phyloP scores from a whole-genome alignment of 2,329 filamentous ascomycete genomes.

The Leptoxyphium fumago region DNA sequence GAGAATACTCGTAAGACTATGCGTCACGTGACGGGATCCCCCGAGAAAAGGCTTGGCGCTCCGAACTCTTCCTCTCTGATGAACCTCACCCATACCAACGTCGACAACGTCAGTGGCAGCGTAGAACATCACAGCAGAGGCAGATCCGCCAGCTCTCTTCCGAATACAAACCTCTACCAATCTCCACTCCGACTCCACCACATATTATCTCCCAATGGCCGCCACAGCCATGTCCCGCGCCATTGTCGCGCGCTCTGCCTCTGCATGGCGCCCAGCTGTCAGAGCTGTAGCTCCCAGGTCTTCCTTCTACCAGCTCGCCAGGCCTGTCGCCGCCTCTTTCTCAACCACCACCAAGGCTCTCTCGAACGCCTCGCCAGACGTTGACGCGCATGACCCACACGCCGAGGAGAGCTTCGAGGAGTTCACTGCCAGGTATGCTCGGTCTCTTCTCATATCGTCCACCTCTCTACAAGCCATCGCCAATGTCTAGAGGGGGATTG shows the following conservation, averaged over 20 bases:
- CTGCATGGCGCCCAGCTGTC: slow-evolving; percentile 10
- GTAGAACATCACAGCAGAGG: no score
- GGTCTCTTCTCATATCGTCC: slow-evolving; percentile 5
- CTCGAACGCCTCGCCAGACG: slow-evolving; percentile 10
- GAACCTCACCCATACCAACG: background rate
- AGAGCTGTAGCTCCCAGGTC: slow-evolving; percentile 9
- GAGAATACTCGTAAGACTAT: no score
- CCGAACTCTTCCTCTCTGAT: background rate
- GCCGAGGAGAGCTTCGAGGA: slow-evolving; percentile 97
- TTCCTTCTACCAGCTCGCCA: slow-evolving; percentile 14
- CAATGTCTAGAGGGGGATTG: slow-evolving; percentile 4
- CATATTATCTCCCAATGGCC: slow-evolving; percentile 4
- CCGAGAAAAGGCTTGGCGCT: background rate
- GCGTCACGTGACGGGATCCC: background rate
- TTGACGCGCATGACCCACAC: slow-evolving; percentile 40
- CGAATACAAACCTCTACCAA: background rate
- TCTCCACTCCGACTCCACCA: slow-evolving; percentile 7
- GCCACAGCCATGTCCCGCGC: slow-evolving; percentile 13
- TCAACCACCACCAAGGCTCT: slow-evolving; percentile 35
- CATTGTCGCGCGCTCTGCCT: slow-evolving; percentile 13
- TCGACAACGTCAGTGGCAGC: no score
- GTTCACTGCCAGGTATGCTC: slow-evolving; percentile 81
- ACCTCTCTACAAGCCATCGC: background rate
- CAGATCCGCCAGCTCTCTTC: no score
- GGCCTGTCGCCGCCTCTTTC: slow-evolving; percentile 23